Evolutionary conservation across 257 asterid species (phyloP), one percentile per base, ranked within the genome.

Genomic region (Handroanthus guayacan): DNA sequence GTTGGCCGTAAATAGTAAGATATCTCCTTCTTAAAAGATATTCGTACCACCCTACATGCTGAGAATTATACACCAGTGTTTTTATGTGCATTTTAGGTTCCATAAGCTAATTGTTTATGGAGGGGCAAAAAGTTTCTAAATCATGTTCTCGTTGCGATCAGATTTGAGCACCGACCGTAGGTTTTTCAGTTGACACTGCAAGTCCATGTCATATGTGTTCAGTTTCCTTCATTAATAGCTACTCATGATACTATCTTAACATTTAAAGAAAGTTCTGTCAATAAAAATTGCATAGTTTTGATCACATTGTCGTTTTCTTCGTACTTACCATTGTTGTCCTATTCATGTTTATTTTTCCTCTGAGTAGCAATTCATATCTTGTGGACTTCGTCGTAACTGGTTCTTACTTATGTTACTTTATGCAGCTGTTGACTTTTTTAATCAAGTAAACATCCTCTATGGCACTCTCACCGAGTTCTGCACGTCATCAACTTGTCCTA

Each of bases 1-100:
- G 91, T 74, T 80, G 67, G 96, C 96, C 11, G 86, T 86, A 12
- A 90, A 90, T 44, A 90, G 90, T 90, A 86, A 79, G 89, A 25
- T 25, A 25, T 25, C 31, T 0, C 31, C 31, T 25, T 25, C 31
- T 25, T 25, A 25, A 25, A 25, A 25, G 31, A 25, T 25, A 25
- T 25, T 25, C 31, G 31, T 25, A 25, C 1, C 31, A 25, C 31
- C 31, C 31, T 25, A 0, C 31, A 25, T 25, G 31, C 31, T 25
- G 31, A 25, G 31, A 25, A 25, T 25, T 25, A 25, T 25, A 25
- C 31, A 25, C 31, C 31, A 25, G 31, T 25, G 31, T 0, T 25
- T 25, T 25, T 25, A 25, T 25, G 31, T 25, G 31, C 31, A 25
- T 1, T 25, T 25, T 25, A 25, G 31, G 1, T 25, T 25, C 31